Conservation (phyloP, 1,284 basidiomycete genomes). For the Rhodotorula sp. region DNA sequence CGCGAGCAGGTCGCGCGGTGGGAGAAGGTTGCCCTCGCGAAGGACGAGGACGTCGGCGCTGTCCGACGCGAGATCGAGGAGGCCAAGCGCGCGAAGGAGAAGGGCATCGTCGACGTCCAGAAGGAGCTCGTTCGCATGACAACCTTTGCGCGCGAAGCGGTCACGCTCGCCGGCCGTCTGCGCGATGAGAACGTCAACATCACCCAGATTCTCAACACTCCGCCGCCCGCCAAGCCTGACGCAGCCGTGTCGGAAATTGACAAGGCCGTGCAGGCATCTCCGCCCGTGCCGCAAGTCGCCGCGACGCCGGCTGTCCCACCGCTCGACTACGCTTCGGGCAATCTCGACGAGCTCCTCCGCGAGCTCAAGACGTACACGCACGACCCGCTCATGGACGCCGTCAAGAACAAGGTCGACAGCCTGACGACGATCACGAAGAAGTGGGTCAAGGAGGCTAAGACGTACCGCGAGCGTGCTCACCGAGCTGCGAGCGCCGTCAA, state of each 20-base stretch:
- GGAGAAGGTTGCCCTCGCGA: conserved; percentile 60
- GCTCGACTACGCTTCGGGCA: conserved; percentile 58
- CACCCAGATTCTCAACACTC: conserved; percentile 16
- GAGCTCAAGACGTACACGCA: conserved; percentile 67
- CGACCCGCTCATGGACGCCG: conserved; percentile 75
- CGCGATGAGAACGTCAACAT: conserved; percentile 29
- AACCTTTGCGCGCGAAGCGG: conserved; percentile 22
- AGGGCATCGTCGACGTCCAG: conserved; percentile 68
- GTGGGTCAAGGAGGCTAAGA: conserved; percentile 94
- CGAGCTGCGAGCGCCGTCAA: conserved; percentile 43
- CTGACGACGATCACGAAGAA: conserved; percentile 76
- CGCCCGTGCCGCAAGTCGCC: background rate
- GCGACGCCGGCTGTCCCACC: background rate
- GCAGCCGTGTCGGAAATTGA: conserved; percentile 57
- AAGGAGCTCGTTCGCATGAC: conserved; percentile 62
- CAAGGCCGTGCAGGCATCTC: conserved; percentile 62
- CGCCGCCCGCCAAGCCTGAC: conserved; percentile 48
- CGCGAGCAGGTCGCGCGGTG: conserved; percentile 66
- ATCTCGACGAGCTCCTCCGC: conserved; percentile 67
- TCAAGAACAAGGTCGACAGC: conserved; percentile 65
- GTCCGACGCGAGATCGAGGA: conserved; percentile 63
- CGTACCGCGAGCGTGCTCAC: conserved; percentile 84
- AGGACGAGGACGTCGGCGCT: conserved; percentile 64
- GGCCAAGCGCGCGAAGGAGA: conserved; percentile 68
- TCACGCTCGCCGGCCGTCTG: conserved; percentile 25